Evolutionary conservation across 2,329 filamentous ascomycete genomes (phyloP).

Genomic region (Diaporthe humulicola): DNA sequence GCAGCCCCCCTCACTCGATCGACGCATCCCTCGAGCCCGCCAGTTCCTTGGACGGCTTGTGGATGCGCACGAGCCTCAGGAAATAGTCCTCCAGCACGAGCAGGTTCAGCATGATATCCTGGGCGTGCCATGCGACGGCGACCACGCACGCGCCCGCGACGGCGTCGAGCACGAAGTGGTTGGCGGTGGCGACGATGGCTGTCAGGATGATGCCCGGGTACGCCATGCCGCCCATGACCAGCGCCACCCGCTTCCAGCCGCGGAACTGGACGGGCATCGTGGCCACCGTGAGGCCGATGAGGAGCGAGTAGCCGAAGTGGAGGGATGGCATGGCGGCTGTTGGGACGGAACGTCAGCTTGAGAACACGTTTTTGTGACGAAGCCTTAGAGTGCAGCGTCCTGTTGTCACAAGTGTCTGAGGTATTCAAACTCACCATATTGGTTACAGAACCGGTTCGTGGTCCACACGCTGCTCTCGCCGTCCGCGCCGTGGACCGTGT

Average conservation of each 20-base stretch:
- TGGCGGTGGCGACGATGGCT: slow-evolving; percentile 79
- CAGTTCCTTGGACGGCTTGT: slow-evolving; percentile 65
- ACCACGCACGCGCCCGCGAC: slow-evolving; percentile 77
- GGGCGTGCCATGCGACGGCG: slow-evolving; percentile 71
- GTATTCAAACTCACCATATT: slow-evolving; percentile 68
- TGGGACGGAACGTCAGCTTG: neutral
- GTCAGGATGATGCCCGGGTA: slow-evolving; percentile 76
- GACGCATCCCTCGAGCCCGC: neutral
- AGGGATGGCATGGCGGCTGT: slow-evolving; percentile 80
- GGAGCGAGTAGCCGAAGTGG: slow-evolving; percentile 81
- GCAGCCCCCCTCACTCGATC: neutral
- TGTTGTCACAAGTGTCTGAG: neutral
- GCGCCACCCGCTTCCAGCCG: slow-evolving; percentile 62
- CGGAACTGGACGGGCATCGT: slow-evolving; percentile 72
- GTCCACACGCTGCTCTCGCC: slow-evolving; percentile 79
- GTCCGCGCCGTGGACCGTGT: slow-evolving; percentile 67
- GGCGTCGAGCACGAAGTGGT: slow-evolving; percentile 80
- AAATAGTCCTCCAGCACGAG: slow-evolving; percentile 78
- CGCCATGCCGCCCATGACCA: slow-evolving; percentile 64
- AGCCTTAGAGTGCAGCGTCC: neutral
- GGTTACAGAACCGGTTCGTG: slow-evolving; percentile 80
- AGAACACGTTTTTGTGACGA: neutral
- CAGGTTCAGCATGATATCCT: slow-evolving; percentile 71
- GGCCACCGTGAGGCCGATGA: slow-evolving; percentile 78
- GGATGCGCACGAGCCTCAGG: slow-evolving; percentile 71